A percentile compares a stretch with the other conserved stretches of the same genome.
Evolutionary conservation across 176 grass and related monocot genomes (phyloP).

Genomic region (Eremochloa ophiuroides): DNA sequence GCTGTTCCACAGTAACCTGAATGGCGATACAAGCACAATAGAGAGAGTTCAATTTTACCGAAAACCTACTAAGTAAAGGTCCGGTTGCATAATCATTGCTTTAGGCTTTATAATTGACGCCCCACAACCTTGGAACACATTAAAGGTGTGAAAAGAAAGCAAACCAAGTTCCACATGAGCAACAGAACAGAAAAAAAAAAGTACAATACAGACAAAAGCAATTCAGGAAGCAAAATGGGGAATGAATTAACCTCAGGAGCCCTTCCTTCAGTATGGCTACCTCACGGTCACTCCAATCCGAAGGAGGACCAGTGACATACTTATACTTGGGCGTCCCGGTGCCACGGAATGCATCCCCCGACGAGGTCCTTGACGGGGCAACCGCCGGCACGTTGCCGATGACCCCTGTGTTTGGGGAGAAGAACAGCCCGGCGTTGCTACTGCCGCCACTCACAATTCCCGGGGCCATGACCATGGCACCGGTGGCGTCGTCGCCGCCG

Average conservation of each 20-base stretch:
- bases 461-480: constrained; percentile 37
- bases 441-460: constrained; percentile 32
- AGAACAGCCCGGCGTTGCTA: constrained; percentile 38
- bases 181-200: background rate
- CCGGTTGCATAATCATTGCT: constrained; percentile 13
- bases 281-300: constrained; percentile 70
- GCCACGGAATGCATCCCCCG: constrained; percentile 38
- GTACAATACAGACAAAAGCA: background rate
- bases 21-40: background rate
- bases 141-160: constrained; percentile 11
- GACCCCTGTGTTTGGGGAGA: constrained; percentile 35
- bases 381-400: constrained; percentile 35
- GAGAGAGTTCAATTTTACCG: constrained; percentile 7
- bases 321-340: constrained; percentile 48
- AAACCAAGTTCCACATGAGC: background rate
- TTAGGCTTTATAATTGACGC: constrained; percentile 14
- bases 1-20: background rate
- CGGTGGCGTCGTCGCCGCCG: background rate
- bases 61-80: constrained; percentile 14
- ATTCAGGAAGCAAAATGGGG: background rate
- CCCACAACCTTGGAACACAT: constrained; percentile 19
- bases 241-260: constrained; percentile 46
- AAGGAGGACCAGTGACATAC: constrained; percentile 48
- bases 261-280: constrained; percentile 64
- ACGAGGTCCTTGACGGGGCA: constrained; percentile 49